These are phyloP conservation scores for Tolypocladium ophioglossoides DNA, from an alignment of 2,329 filamentous ascomycete species.

Conservation along the genomic window DNA sequence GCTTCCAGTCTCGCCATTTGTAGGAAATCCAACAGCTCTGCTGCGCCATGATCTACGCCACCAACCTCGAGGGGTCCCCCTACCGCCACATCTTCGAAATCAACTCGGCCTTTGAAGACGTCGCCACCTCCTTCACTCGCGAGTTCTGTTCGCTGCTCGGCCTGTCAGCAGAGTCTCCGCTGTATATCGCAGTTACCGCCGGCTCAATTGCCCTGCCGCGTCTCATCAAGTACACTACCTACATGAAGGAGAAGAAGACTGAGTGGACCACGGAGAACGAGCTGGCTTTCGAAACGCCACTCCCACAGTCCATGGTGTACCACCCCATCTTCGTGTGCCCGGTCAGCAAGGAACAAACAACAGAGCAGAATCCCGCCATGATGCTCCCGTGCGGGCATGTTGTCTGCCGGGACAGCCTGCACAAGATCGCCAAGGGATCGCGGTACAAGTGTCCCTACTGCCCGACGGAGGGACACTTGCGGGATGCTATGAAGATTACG, in stretches of 20 bases:
- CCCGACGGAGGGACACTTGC: constrained; percentile 67
- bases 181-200: constrained; percentile 87
- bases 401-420: constrained; percentile 73
- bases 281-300: constrained; percentile 64
- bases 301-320: constrained; percentile 57
- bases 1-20: constrained; percentile 65
- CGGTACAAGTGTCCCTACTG: constrained; percentile 97
- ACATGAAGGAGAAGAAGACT: constrained; percentile 80
- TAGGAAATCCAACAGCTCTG: constrained; percentile 73
- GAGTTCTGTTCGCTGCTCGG: constrained; percentile 92
- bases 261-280: constrained; percentile 93
- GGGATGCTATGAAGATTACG: constrained; percentile 65
- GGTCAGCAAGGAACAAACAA: constrained; percentile 92
- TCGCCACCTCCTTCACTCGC: constrained; percentile 76
- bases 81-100: constrained; percentile 73
- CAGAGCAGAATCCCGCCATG: constrained; percentile 87
- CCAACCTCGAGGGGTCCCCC: constrained; percentile 66
- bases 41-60: constrained; percentile 67
- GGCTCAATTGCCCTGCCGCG: constrained; percentile 85
- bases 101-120: constrained; percentile 66
- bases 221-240: constrained; percentile 76
- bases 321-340: constrained; percentile 98
- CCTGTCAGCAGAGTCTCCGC: constrained; percentile 79
- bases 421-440: constrained; percentile 65
- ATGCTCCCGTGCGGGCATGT: constrained; percentile 96